Conservation (phyloP, 164 flowering plant species). For the Tetrastigma voinierianum region DNA sequence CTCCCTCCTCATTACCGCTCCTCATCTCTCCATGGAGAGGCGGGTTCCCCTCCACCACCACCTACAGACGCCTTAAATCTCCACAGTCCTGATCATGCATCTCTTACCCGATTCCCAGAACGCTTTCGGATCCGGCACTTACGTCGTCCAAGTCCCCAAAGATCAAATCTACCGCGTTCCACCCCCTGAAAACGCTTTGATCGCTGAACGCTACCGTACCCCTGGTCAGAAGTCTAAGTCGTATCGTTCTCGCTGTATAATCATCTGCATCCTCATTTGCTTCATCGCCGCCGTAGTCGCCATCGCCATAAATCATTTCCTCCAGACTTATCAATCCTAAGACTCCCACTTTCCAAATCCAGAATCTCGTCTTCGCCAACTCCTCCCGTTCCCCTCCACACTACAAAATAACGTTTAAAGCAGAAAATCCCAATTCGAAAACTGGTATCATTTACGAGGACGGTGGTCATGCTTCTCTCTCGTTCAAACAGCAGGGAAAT, state of each 20-base stretch:
- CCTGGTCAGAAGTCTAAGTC: neutral
- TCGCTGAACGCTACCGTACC: conserved; percentile 31
- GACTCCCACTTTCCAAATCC: conserved; percentile 30
- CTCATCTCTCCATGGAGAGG: conserved; percentile 63
- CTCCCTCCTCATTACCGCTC: conserved; percentile 36
- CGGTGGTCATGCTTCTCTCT: conserved; percentile 34
- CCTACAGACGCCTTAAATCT: neutral
- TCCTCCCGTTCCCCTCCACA: neutral
- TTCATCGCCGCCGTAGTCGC: conserved; percentile 18
- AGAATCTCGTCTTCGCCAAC: conserved; percentile 14
- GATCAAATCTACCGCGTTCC: conserved; percentile 75
- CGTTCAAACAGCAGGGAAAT: conserved; percentile 22
- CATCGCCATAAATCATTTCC: conserved; percentile 15
- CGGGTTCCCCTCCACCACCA: conserved; percentile 23
- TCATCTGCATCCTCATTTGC: conserved; percentile 7
- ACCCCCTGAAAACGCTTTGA: conserved; percentile 59
- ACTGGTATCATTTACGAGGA: conserved; percentile 25
- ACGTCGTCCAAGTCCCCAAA: conserved; percentile 63
- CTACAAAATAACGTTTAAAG: conserved; percentile 23
- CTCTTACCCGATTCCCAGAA: neutral
- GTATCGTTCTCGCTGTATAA: conserved; percentile 7
- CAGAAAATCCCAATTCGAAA: conserved; percentile 28
- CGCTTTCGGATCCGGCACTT: conserved; percentile 30
- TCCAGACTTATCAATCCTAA: conserved; percentile 20
- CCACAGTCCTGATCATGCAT: neutral